Evolutionary conservation across 306 rosid genomes (phyloP).

Genomic region (Erythrophleum fordii): DNA sequence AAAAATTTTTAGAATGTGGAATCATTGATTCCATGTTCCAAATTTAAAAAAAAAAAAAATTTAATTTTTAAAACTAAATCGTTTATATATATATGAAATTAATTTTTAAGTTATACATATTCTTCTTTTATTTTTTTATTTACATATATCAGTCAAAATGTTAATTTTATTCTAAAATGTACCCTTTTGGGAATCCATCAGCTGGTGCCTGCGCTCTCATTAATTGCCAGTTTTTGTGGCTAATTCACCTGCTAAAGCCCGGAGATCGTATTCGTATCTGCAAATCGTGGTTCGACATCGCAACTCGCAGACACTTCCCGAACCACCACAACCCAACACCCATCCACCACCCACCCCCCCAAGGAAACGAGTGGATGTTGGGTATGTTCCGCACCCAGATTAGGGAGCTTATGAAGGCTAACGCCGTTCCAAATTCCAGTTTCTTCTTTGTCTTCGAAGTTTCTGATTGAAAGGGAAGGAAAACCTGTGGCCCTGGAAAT

Average conservation of each 20-base stretch:
- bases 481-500: slow-evolving; percentile 35
- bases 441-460: background rate
- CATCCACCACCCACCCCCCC: too few relatives aligned
- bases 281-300: background rate
- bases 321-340: too few relatives aligned
- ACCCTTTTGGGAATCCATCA: background rate
- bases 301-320: background rate
- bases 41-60: too few relatives aligned
- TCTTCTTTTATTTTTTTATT: too few relatives aligned
- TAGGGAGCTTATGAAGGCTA: background rate
- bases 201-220: background rate
- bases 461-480: slow-evolving; percentile 10
- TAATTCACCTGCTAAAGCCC: background rate
- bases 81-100: too few relatives aligned
- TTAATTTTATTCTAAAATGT: background rate
- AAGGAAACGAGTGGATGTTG: background rate
- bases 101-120: too few relatives aligned
- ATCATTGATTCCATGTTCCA: too few relatives aligned
- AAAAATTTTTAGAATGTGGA: too few relatives aligned
- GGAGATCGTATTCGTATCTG: background rate
- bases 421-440: slow-evolving; percentile 4
- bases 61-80: too few relatives aligned
- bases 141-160: too few relatives aligned
- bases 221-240: background rate
- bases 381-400: background rate